Base-by-base conservation (phyloP, 768 basidiomycete genomes). In the Xanthoconium purpureum region DNA sequence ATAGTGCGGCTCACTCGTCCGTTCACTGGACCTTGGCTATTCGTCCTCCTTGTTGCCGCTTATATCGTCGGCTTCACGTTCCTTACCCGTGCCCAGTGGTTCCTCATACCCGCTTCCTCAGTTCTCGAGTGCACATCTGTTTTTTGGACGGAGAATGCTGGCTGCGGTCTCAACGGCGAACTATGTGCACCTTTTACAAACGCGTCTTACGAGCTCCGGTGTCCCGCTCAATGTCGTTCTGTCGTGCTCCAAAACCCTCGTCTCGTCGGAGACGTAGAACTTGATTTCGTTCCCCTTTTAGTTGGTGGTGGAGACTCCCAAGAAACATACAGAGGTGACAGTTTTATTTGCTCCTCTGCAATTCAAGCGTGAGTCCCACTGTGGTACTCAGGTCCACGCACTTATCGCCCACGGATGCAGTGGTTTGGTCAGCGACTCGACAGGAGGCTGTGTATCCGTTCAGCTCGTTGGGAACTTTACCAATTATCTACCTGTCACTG, bases 311-410 rank as follows among this genome's bases (percentile, higher is more conserved):
- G 91, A 3, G 91, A 92, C 71, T 58, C 58, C 1, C 77, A 84
- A 46, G 66, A 67, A 39, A 93, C 91, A 5, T 94, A 94, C 65
- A 80, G 93, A 65, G 90, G 84, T 2, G 93, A 94, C 68, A 84
- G 80, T 54, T 94, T 94, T 68, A 82, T 94, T 37, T 94, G 93
- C 68, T 84, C 89, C 40, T 85, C 92, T 40, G 92, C 90, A 39
- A 77, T 86, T 39, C 91, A 94, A 75, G 83, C 85, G 85, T 92
- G 68, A 71, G 82, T 79, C 50, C 24, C 50, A 53, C 39, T 15
- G 44, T 54, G 32, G 59, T 35, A 8, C 30, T 46, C n/a, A 28
- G 13, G 35, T 44, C 20, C 24, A 47, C 52, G 50, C 43, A 50
- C 53, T 66, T 17, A 65, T 28, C 46, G 51, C 28, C 12, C 48